phyloP scores from a whole-genome alignment of 202 grass and related monocot species.

The Musa balbisiana region DNA sequence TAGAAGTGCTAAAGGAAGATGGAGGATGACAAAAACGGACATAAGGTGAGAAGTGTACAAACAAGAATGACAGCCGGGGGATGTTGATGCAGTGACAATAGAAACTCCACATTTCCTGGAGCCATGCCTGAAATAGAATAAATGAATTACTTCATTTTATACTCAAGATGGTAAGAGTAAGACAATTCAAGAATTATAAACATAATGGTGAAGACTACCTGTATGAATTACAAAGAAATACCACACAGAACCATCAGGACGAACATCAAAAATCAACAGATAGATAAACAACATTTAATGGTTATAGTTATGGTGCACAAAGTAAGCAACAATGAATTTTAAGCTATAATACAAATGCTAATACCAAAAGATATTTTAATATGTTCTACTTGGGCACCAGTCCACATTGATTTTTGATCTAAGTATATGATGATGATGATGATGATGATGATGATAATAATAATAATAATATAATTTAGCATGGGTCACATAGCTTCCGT shows the following conservation, averaged over 20 bases:
- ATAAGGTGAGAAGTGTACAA: slow-evolving; percentile 59
- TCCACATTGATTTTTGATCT: too few species aligned
- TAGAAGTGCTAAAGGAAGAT: slow-evolving; percentile 25
- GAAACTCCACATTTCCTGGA: slow-evolving; percentile 52
- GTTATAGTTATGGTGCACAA: too few species aligned
- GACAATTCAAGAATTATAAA: neutral
- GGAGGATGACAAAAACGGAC: neutral
- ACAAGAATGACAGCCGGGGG: slow-evolving; percentile 85
- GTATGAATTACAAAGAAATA: neutral
- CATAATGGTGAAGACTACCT: neutral
- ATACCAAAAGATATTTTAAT: too few species aligned
- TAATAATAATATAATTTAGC: neutral
- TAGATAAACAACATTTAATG: too few species aligned
- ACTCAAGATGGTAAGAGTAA: neutral
- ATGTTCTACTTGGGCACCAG: too few species aligned
- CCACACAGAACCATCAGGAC: neutral
- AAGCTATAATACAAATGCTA: too few species aligned
- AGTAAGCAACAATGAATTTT: too few species aligned
- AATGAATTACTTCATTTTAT: slow-evolving; percentile 4
- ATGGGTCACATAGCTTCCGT: neutral
- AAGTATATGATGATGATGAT: too few species aligned
- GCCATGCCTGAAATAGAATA: slow-evolving; percentile 44
- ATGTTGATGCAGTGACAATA: slow-evolving; percentile 46
- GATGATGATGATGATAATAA: too few species aligned
- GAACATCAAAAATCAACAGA: neutral